phyloP scores from a whole-genome alignment of 306 rosid species.

The Trifolium dubium region DNA sequence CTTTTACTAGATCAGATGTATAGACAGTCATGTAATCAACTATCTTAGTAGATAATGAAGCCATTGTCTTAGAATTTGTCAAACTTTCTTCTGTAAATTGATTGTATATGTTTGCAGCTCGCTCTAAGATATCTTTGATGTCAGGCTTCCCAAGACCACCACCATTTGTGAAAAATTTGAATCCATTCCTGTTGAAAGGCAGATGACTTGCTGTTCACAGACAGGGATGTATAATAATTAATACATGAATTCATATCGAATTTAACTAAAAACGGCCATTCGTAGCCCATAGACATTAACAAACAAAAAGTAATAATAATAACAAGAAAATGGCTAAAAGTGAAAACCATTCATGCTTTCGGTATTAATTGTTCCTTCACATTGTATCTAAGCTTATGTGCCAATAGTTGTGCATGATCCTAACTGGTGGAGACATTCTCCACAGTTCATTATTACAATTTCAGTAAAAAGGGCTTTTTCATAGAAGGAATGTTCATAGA shows the following conservation, averaged over 20 bases:
- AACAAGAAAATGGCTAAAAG: slow-evolving; percentile 25
- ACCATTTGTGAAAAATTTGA: slow-evolving; percentile 84
- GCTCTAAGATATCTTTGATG: slow-evolving; percentile 83
- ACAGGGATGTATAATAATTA: slow-evolving; percentile 34
- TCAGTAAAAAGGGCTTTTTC: slow-evolving; percentile 29
- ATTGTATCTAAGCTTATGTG: slow-evolving; percentile 2
- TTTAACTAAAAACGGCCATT: slow-evolving; percentile 24
- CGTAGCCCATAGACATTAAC: not conserved
- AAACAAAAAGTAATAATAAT: slow-evolving; percentile 13
- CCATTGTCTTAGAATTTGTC: slow-evolving; percentile 56
- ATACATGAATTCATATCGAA: slow-evolving; percentile 20
- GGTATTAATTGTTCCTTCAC: slow-evolving; percentile 27
- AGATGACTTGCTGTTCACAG: slow-evolving; percentile 89
- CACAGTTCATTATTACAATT: slow-evolving; percentile 14
- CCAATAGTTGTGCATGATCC: slow-evolving; percentile 14
- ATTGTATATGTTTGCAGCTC: slow-evolving; percentile 75
- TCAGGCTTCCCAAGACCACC: slow-evolving; percentile 97
- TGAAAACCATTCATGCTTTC: slow-evolving; percentile 35
- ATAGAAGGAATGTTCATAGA: slow-evolving; percentile 12
- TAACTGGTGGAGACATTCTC: slow-evolving; percentile 17
- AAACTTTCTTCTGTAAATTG: slow-evolving; percentile 66
- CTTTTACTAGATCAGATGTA: slow-evolving; percentile 86
- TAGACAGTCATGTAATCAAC: slow-evolving; percentile 83
- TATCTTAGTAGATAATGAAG: slow-evolving; percentile 54
- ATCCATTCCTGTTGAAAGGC: slow-evolving; percentile 95